Evolutionary conservation across 2,329 filamentous ascomycete genomes (phyloP), one percentile per base, ranked within the genome.

Genomic region (Fusarium sp.): DNA sequence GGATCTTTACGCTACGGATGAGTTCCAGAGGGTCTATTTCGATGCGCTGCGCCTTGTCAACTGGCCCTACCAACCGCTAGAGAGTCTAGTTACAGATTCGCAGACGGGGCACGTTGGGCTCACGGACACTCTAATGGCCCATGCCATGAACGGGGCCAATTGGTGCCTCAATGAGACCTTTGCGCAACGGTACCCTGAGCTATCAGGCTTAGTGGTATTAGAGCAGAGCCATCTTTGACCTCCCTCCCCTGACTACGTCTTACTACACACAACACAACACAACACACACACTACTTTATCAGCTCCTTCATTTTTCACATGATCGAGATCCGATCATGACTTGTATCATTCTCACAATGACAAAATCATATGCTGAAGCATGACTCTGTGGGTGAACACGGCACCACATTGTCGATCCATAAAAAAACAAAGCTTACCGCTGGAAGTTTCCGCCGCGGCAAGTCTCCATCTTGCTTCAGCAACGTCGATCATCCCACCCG

Each of bases 1-100:
- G 58, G 73, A 76, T 18, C 51, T 75, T 7, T 83, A 82, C 58
- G 77, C 75, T 42, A 82, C 77, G 10, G 74, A 76, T 4, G 79
- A 82, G 52, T 82, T 82, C 44, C 74, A 75, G 42, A 72, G 74
- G 55, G 48, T 78, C 41, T 82, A 81, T 65, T 76, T 70, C 44
- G 67, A 70, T 39, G 77, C 74, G 55, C 55, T 82, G 48, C 77
- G 77, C 31, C 64, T 78, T 51, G 67, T 78, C 46, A 78, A 81
- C 44, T 82, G 78, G 81, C 74, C 77, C n/a, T 69, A 68, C 52
- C 61, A 62, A 49, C 64, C 67, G 45, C 57, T 64, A 34, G 67
- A 63, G 23, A 48, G 70, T 8, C 67, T 69, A 54, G 54, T 63
- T 7, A 72, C 65, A 16, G 69, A 71, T 58, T 57, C 69, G 25